These are phyloP conservation scores for Calocybe gangraenosa DNA, from an alignment of 768 basidiomycete species.

Conservation along the genomic window DNA sequence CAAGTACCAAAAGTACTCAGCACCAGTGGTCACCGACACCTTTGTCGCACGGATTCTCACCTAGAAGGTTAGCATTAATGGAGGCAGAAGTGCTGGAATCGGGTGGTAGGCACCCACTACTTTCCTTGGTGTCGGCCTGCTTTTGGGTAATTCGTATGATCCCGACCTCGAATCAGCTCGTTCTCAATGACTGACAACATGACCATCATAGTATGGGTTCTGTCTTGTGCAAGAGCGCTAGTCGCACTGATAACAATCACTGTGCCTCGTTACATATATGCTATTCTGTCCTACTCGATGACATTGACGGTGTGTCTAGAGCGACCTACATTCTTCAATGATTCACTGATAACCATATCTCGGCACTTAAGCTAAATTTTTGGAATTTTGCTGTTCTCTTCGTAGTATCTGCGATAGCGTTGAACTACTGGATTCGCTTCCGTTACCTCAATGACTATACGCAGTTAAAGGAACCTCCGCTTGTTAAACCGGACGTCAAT, in stretches of 20 bases:
- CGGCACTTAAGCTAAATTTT: constrained; percentile 67
- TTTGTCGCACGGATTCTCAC: no score
- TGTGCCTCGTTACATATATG: constrained; percentile 73
- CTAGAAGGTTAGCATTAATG: constrained; percentile 21
- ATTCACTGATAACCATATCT: not conserved
- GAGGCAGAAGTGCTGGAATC: constrained; percentile 32
- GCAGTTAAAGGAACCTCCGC: constrained; percentile 74
- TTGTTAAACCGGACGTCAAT: constrained; percentile 78
- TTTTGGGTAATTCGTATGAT: constrained; percentile 75
- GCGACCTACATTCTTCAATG: not conserved
- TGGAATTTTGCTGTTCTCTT: constrained; percentile 86
- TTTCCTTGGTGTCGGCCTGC: constrained; percentile 73
- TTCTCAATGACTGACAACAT: constrained; percentile 3
- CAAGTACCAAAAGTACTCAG: no score
- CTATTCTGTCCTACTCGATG: constrained; percentile 81
- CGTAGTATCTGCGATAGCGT: constrained; percentile 53
- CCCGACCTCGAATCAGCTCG: constrained; percentile 3
- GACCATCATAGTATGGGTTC: constrained; percentile 65
- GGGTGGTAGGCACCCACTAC: constrained; percentile 58
- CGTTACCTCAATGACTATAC: constrained; percentile 75
- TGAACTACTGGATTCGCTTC: constrained; percentile 85
- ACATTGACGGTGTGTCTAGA: constrained; percentile 66
- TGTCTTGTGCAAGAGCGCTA: constrained; percentile 73
- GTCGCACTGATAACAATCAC: constrained; percentile 82
- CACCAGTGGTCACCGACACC: no score